phyloP scores from a whole-genome alignment of 768 basidiomycete genomes.

The Cystobasidiopsis lactophilus region DNA sequence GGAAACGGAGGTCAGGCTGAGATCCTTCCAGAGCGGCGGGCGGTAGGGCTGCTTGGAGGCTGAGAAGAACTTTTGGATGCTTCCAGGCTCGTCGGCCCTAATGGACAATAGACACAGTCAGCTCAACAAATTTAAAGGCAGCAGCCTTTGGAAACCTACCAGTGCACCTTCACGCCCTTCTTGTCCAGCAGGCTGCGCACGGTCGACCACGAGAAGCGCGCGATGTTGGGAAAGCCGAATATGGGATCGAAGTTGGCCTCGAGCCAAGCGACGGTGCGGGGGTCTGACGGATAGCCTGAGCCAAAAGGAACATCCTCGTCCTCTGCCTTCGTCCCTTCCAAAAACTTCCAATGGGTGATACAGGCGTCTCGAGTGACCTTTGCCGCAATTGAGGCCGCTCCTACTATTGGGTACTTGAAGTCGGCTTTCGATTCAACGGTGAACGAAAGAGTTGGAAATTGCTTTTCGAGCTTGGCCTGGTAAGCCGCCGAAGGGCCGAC shows the following conservation, averaged over 20 bases:
- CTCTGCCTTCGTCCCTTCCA: conserved; percentile 31
- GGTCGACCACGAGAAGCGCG: conserved; percentile 88
- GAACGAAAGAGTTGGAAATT: conserved; percentile 61
- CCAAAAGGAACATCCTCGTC: conserved; percentile 30
- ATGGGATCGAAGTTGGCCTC: conserved; percentile 51
- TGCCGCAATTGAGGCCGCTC: conserved; percentile 91
- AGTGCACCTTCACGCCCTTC: conserved; percentile 52
- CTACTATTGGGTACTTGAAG: conserved; percentile 85
- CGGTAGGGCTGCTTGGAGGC: neutral
- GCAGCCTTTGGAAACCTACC: conserved; percentile 34
- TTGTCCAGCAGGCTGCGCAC: conserved; percentile 67
- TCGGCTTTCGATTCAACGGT: conserved; percentile 86
- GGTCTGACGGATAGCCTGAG: conserved; percentile 87
- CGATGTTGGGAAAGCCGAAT: conserved; percentile 78
- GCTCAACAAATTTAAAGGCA: neutral
- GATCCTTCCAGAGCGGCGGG: conserved; percentile 17
- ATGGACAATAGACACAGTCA: neutral
- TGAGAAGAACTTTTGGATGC: conserved; percentile 19
- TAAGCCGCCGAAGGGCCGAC: conserved; percentile 71
- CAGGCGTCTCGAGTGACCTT: conserved; percentile 89
- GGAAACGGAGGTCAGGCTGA: conserved; percentile 13
- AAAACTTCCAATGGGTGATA: conserved; percentile 62
- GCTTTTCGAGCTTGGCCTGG: conserved; percentile 51
- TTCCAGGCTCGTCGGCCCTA: conserved; percentile 17
- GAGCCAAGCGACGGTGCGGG: conserved; percentile 77